Evolutionary conservation across 768 basidiomycete genomes (phyloP).

Genomic region (Mrakia frigida): DNA sequence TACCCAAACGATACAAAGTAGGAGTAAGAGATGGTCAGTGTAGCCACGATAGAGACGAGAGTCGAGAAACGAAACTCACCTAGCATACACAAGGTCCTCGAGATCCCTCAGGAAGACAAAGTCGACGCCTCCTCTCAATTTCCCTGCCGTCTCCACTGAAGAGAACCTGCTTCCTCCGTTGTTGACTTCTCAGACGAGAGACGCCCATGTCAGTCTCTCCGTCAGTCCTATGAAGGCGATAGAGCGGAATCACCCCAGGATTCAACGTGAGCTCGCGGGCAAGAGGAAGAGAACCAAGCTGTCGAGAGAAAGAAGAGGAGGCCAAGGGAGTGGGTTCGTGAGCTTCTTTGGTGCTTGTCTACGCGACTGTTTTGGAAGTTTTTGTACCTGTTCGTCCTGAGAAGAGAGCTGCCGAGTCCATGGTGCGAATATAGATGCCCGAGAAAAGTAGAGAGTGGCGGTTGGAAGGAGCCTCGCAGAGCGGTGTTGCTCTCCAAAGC

Average conservation of each 20-base stretch:
- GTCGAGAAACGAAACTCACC: neutral
- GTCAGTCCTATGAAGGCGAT: neutral
- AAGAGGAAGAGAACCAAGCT: neutral
- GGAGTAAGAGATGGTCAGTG: neutral
- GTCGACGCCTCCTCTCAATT: neutral
- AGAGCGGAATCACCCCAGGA: neutral
- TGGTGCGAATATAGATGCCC: neutral
- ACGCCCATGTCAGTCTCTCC: neutral
- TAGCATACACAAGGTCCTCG: neutral
- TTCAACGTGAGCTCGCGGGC: neutral
- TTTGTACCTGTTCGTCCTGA: neutral
- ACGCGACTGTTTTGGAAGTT: too few species aligned
- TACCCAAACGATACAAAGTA: neutral
- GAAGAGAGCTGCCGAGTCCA: neutral
- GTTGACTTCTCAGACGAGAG: neutral
- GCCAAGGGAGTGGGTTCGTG: neutral
- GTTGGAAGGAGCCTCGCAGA: neutral
- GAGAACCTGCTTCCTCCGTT: neutral
- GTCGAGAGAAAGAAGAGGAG: neutral
- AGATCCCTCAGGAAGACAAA: neutral
- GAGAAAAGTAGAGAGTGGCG: neutral
- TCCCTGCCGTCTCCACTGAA: neutral
- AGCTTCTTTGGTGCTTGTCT: neutral
- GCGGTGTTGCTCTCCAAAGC: neutral
- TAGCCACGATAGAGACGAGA: neutral